Base-by-base conservation (phyloP, 2,329 filamentous ascomycete species). In the Exophiala sp. region DNA sequence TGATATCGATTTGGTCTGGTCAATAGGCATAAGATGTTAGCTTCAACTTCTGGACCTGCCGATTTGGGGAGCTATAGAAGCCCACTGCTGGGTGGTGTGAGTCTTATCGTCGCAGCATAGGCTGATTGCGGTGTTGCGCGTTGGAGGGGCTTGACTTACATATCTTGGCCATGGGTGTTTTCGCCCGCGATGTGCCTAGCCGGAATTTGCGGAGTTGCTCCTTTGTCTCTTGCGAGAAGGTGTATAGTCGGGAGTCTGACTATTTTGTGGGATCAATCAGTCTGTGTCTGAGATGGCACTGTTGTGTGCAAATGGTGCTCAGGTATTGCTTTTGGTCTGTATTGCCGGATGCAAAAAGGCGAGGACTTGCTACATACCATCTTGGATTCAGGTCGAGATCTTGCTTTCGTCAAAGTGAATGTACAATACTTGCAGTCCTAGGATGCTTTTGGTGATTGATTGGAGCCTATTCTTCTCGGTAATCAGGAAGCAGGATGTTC, bases 181-280 rank as follows among this genome's bases (percentile, higher is more conserved):
- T 92, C 48, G 90, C 85, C 62, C 94, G 80, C 33, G 91, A 96
- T 2, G 94, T 97, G 21, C 87, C 84, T 24, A 99, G 81, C 47
- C 94, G 88, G 76, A 99, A 99, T 74, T 96, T 97, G 72, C 89
- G 88, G 62, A 99, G 83, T 68, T 91, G 86, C 62, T 91, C 85
- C 74, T 87, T 94, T 42, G 90, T 96, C 74, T 94, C 89, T 61
- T 85, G 82, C 32, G 91, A 95, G 82, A 97, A 95, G 55, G 88
- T 89, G 76, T 96, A 97, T 59, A 97, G 81, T 64, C 91, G 82
- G 58, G 90, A 85, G 78, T 96, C 91, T 68, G 91, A 95, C 65
- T 85, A 71, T 34, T 43, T 48, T 32, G 48, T 45, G 40, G 16
- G 41, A 33, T 14, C 21, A 16, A 8, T 16, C 6, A 24, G 3